Evolutionary conservation across 2,329 filamentous ascomycete genomes (phyloP), one percentile per base, ranked within the genome.

Genomic region (Zalaria obscura): DNA sequence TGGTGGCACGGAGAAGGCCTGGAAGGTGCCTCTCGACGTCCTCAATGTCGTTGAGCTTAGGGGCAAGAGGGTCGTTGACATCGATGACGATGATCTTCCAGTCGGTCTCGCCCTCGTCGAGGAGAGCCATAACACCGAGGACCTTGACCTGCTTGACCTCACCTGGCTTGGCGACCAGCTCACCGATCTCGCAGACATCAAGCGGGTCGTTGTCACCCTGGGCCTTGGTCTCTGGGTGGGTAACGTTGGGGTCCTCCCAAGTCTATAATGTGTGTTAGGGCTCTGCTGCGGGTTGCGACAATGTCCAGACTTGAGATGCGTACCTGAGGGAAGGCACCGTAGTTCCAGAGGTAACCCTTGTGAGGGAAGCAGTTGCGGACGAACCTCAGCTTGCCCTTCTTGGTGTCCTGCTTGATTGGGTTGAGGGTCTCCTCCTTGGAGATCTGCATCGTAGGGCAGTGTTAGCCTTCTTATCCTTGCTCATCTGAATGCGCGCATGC

Each of bases 41-140:
- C 77, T 96, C 91, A 50, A 96, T 81, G 65, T 96, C 89, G 72
- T 98, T 89, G 63, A 98, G 83, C 78, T 94, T 94, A 60, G 84
- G 69, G 43, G 91, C 91, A 50, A 98, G 76, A 53, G 91, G 89
- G 72, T 98, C 91, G 70, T 96, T 94, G 64, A 95, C 70, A 64
- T 98, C 91, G 62, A 98, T 93, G 68, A 96, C 91, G 57, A 98
- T 96, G 72, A 98, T 86, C 80, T 98, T 98, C 91, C 91, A 98
- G 78, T 98, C 91, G 51, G 91, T 98, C 81, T 98, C 91, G 67
- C 93, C 91, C 78, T 98, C 91, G 59, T 98, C 91, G 51, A 98
- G 84, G 53, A 98, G 79, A 54, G 91, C 91, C 91, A 98, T 98
- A 63, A 96, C 87, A 67, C 91, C 91, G 50, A 98, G 83, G 50